Evolutionary conservation across 1,139 yeast species (phyloP).

Genomic region (Hemisphaericaspora xylanilytica): DNA sequence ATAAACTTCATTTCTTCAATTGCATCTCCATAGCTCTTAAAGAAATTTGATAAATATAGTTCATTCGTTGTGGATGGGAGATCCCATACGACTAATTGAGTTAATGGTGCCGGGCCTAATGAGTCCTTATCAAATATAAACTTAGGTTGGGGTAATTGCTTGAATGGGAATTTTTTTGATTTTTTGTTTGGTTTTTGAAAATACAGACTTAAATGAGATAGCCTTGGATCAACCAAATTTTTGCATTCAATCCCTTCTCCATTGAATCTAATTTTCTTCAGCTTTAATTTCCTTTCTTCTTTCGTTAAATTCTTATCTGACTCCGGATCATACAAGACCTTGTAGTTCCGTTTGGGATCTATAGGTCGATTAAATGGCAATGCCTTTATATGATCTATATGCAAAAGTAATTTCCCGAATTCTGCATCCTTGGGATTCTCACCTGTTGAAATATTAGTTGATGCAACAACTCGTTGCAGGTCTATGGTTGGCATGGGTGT

Average conservation of each 20-base stretch:
- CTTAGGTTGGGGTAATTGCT: constrained; percentile 51
- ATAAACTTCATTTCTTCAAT: constrained; percentile 54
- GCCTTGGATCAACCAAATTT: constrained; percentile 36
- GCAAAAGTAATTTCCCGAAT: constrained; percentile 33
- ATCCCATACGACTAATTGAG: constrained; percentile 70
- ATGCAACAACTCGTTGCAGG: background rate
- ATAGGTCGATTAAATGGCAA: constrained; percentile 15
- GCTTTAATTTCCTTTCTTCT: constrained; percentile 34
- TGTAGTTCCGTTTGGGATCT: constrained; percentile 33
- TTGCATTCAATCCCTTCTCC: constrained; percentile 25
- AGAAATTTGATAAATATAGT: constrained; percentile 47
- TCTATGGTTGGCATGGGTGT: constrained; percentile 9
- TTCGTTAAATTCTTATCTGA: constrained; percentile 27
- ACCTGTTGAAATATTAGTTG: constrained; percentile 31
- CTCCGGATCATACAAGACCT: constrained; percentile 62
- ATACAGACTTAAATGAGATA: constrained; percentile 27
- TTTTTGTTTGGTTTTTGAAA: constrained; percentile 42
- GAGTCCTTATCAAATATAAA: constrained; percentile 67
- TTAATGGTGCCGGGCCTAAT: constrained; percentile 71
- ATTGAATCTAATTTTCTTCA: constrained; percentile 36
- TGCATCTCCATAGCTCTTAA: constrained; percentile 60
- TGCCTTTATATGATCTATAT: constrained; percentile 21
- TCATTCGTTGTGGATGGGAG: constrained; percentile 49
- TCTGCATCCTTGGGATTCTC: constrained; percentile 31
- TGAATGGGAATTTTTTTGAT: constrained; percentile 44